Percentiles rank a stretch among this genome's conserved stretches.
phyloP scores from a whole-genome alignment of 495 filamentous ascomycete genomes.

The Aspergillus ellipticus region DNA sequence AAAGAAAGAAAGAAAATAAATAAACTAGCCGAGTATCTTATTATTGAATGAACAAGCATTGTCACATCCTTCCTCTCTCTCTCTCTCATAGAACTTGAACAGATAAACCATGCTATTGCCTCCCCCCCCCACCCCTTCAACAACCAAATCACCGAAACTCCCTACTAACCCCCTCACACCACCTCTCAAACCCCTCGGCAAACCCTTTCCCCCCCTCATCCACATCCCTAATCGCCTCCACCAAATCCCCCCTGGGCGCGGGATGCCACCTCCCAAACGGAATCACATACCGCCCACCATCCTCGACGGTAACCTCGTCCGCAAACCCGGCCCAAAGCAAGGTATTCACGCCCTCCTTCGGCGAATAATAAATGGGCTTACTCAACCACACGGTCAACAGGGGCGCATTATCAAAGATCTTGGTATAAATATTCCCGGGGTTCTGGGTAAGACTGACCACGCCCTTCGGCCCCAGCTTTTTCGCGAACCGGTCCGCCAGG shows the following conservation, averaged over 20 bases:
- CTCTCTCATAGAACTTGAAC: too few species aligned
- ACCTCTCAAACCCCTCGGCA: slow-evolving; percentile 5
- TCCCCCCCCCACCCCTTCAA: too few species aligned
- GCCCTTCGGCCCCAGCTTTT: neutral
- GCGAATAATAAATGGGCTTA: neutral
- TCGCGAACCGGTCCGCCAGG: neutral
- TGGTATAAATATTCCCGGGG: slow-evolving; percentile 6
- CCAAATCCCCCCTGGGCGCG: neutral
- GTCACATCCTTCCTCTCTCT: too few species aligned
- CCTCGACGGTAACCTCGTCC: neutral
- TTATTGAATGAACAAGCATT: too few species aligned
- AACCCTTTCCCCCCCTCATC: slow-evolving; percentile 5
- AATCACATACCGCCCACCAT: slow-evolving; percentile 4
- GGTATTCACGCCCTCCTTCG: neutral
- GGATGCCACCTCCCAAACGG: slow-evolving; percentile 10
- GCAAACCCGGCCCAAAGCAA: slow-evolving; percentile 3
- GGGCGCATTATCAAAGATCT: neutral
- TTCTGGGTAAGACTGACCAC: slow-evolving; percentile 9
- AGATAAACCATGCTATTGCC: too few species aligned
- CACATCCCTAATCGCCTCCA: slow-evolving; percentile 7
- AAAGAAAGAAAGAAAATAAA: too few species aligned
- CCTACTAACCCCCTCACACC: slow-evolving; percentile 6
- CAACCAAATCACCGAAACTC: slow-evolving; percentile 1
- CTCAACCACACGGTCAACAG: neutral
- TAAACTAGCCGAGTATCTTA: too few species aligned